Conservation (phyloP, 2,329 filamentous ascomycete species). For the Hymenoscyphus occultus region DNA sequence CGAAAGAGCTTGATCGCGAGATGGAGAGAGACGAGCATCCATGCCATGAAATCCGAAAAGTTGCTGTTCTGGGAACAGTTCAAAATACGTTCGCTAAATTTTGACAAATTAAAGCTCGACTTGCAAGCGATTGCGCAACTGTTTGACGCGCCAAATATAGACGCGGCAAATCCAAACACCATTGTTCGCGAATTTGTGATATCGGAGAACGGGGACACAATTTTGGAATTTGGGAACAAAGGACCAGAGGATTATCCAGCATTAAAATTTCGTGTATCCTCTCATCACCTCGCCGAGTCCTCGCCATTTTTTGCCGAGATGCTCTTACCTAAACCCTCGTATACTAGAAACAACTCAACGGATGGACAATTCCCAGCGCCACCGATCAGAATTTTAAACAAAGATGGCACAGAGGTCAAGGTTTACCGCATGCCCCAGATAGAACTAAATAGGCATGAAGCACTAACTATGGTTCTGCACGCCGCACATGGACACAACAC, state of each 20-base stretch:
- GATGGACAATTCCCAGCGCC: conserved; percentile 28
- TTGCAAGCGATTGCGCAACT: conserved; percentile 42
- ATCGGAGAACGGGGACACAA: conserved; percentile 45
- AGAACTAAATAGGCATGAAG: conserved; percentile 43
- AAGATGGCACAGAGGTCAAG: conserved; percentile 45
- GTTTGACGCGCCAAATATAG: conserved; percentile 37
- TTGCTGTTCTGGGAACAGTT: conserved; percentile 45
- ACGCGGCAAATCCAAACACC: conserved; percentile 39
- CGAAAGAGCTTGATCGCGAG: conserved; percentile 43
- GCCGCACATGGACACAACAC: conserved; percentile 51
- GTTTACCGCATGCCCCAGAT: conserved; percentile 53
- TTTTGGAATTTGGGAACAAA: conserved; percentile 51
- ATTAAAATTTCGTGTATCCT: conserved; percentile 51
- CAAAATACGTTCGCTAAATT: conserved; percentile 48
- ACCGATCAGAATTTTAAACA: conserved; percentile 40
- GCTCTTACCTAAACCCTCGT: conserved; percentile 36
- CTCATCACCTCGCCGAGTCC: conserved; percentile 48
- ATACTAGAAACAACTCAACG: conserved; percentile 20
- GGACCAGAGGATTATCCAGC: conserved; percentile 40
- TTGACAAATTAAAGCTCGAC: conserved; percentile 45
- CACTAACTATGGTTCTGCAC: conserved; percentile 48
- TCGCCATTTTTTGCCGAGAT: conserved; percentile 52
- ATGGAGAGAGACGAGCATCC: conserved; percentile 43
- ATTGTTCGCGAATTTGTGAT: conserved; percentile 44
- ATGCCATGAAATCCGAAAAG: conserved; percentile 40